Evolutionary conservation across 306 rosid species (phyloP).

Genomic region (Sindora glabra): DNA sequence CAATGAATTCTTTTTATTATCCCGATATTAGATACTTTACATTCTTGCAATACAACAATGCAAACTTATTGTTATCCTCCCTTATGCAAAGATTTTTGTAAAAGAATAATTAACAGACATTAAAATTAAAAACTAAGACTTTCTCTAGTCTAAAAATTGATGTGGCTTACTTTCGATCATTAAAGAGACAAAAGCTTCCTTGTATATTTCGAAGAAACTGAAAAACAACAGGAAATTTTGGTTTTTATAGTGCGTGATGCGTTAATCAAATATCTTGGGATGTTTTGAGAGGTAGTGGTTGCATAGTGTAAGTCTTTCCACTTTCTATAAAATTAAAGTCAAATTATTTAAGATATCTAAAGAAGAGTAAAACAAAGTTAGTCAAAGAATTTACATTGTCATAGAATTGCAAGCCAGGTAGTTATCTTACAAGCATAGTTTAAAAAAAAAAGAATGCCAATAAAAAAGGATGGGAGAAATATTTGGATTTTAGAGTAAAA

Average conservation of each 20-base stretch:
- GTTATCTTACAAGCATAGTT: no score
- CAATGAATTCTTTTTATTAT: conserved; percentile 59
- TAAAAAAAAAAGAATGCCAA: no score
- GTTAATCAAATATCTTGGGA: conserved; percentile 61
- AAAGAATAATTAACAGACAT: conserved; percentile 24
- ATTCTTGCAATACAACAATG: conserved; percentile 83
- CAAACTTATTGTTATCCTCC: conserved; percentile 88
- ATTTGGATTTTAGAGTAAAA: no score
- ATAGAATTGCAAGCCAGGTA: no score
- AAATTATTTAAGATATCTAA: neutral
- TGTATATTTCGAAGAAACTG: conserved; percentile 85
- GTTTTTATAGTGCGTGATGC: conserved; percentile 52
- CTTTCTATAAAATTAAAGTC: conserved; percentile 43
- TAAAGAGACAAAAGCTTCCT: conserved; percentile 78
- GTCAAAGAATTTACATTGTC: neutral
- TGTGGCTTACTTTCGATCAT: conserved; percentile 65
- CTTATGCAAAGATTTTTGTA: conserved; percentile 77
- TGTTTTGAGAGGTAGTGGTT: conserved; percentile 81
- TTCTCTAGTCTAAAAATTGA: conserved; percentile 3
- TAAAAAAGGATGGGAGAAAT: no score
- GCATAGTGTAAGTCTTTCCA: conserved; percentile 86
- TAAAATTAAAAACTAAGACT: neutral
- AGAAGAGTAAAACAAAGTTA: neutral
- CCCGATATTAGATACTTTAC: conserved; percentile 56
- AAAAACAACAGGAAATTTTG: conserved; percentile 65